Base-by-base conservation (phyloP, 345 rosid species). In the Pistacia atlantica region DNA sequence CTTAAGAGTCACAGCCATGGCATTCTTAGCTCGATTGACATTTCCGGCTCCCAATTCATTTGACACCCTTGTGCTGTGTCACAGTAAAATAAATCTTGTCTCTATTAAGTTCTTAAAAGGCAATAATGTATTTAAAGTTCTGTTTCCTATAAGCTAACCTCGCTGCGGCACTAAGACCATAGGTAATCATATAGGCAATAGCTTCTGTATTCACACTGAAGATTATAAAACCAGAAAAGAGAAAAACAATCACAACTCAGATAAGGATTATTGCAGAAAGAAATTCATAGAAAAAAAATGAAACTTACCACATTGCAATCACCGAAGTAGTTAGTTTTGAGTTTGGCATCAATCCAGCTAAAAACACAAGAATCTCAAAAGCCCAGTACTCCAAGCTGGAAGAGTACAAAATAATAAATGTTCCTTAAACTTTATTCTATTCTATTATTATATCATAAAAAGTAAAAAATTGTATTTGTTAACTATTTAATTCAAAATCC, bases 381-480 rank as follows among this genome's bases (percentile, higher is more conserved):
- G 96, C 96, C 98, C 98, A 89, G 35, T 80, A 87, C 79, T 90
- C 97, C 85, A 94, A 82, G 77, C 98, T 87, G 77, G 57, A 12
- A 71, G 48, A 46, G 52, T 5, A 77, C 56, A 63, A 66, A 4
- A 25, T 25, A 25, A 22, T 22, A 22, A 22, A 22, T 0, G 25
- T 22, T 22, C 0, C 0, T 22, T 22, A 22, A 22, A 22, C 25
- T 22, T 22, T 22, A 22, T 22, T 22, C 25, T 22, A 22, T 22
- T 22, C 25, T 22, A 22, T 22, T 22, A 22, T 22, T 22, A 22
- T 22, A 22, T 22, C 25, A 22, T 22, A 22, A 22, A 22, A 22
- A 22, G 25, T 22, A 22, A 22, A 22, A 22, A 22, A 22, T 22
- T 22, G 25, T 22, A 22, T 22, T 22, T 22, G 25, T 22, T 22